Evolutionary conservation across 805 yeast species (phyloP).

Genomic region (Metschnikowia peoriensis): DNA sequence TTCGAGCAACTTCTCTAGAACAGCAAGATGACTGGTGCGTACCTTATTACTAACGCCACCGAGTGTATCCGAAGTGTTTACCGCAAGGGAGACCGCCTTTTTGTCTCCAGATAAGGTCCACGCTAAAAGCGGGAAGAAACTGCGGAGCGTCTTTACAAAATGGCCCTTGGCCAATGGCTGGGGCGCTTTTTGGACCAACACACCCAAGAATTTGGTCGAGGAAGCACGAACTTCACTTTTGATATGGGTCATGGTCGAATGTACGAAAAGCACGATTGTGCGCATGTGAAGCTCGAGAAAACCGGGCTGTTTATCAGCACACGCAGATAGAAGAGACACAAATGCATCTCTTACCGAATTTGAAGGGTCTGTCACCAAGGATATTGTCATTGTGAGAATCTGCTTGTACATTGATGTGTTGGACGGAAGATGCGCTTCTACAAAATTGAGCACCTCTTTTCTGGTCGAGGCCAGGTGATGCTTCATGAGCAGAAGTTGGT

Average conservation of each 20-base stretch:
- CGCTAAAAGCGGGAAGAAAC: slow-evolving; percentile 67
- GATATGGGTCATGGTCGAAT: slow-evolving; percentile 93
- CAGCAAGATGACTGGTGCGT: slow-evolving; percentile 40
- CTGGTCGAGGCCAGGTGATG: slow-evolving; percentile 73
- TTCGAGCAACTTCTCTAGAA: slow-evolving; percentile 43
- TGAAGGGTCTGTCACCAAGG: slow-evolving; percentile 67
- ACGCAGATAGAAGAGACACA: slow-evolving; percentile 44
- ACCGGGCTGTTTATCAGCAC: slow-evolving; percentile 50
- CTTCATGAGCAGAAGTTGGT: slow-evolving; percentile 64
- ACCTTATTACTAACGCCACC: slow-evolving; percentile 37
- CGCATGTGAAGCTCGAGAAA: slow-evolving; percentile 61
- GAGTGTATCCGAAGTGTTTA: slow-evolving; percentile 31
- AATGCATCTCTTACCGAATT: slow-evolving; percentile 60
- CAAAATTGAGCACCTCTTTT: slow-evolving; percentile 61
- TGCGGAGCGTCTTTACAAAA: slow-evolving; percentile 67
- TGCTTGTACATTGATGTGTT: slow-evolving; percentile 55
- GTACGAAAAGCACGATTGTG: slow-evolving; percentile 65
- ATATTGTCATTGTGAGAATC: slow-evolving; percentile 54
- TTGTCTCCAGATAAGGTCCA: slow-evolving; percentile 57
- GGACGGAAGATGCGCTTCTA: slow-evolving; percentile 52
- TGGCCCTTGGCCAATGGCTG: slow-evolving; percentile 57
- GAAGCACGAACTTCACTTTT: slow-evolving; percentile 71
- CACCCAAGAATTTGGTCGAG: slow-evolving; percentile 63
- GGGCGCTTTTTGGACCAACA: slow-evolving; percentile 55
- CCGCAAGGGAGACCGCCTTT: slow-evolving; percentile 34